Base-by-base conservation (phyloP, 2,329 filamentous ascomycete species). In the Pseudogymnoascus sp. region DNA sequence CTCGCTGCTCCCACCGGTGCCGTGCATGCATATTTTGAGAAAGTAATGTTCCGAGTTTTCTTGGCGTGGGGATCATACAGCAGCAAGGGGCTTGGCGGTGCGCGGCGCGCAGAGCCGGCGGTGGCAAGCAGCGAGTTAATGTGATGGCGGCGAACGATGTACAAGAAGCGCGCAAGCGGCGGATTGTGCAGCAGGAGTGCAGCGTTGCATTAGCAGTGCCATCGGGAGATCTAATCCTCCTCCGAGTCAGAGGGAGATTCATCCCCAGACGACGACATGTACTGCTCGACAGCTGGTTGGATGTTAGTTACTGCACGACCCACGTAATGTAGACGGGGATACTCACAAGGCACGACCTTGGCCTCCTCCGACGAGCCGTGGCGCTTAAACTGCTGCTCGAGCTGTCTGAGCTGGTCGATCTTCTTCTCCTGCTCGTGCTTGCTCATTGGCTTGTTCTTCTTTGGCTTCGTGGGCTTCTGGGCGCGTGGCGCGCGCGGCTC, bases 361-460 rank as follows among this genome's bases (percentile, higher is more conserved):
- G 77, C 77, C 68, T 80, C 78, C 67, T 79, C 77, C 17, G 72
- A 71, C 67, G 67, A 60, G 69, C 62, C 65, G 19, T 68, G 66
- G 67, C 69, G 65, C 17, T 69, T 65, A 57, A 71, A 80, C 63
- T 79, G 75, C n/a, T 79, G 79, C 68, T 87, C 79, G 67, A 85
- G 81, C 71, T 83, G 81, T 68, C 84, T 81, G 23, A 90, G 79
- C 72, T 84, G 79, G 67, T 82, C 79, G 69, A 90, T 87, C 67
- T 84, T 86, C 44, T 82, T 80, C 71, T 89, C 86, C 75, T 90
- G 87, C 75, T 90, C 87, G 35, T 78, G 77, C 76, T 88, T 88
- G 75, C 85, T 87, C 87, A 90, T 90, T 1, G 87, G 87, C 79
- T 90, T 90, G 75, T 90, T 89, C 62, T 83, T 82, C 75, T 86